Conservation (phyloP, 2,329 filamentous ascomycete species). For the Ophiostoma tasmaniense region DNA sequence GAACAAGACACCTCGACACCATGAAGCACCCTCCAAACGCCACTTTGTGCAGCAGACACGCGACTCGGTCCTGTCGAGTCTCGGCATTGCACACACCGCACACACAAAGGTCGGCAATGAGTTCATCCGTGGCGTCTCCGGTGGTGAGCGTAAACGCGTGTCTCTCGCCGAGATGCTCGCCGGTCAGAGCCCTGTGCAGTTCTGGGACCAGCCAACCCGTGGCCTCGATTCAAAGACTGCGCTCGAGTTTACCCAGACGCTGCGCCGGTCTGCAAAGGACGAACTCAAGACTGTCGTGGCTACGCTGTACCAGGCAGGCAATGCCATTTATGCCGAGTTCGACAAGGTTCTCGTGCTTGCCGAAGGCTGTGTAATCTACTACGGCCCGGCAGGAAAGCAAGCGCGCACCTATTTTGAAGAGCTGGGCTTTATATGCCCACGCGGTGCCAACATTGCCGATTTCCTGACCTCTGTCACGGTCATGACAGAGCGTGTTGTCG, state of each 20-base stretch:
- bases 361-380: conserved; percentile 54
- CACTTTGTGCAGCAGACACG: conserved; percentile 50
- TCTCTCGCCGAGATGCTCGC: conserved; percentile 54
- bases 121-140: conserved; percentile 64
- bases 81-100: conserved; percentile 63
- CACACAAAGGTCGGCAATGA: conserved; percentile 71
- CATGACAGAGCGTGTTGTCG: conserved; percentile 46
- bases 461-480: conserved; percentile 67
- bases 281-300: conserved; percentile 58
- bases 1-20: conserved; percentile 54
- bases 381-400: conserved; percentile 45
- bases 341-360: conserved; percentile 53
- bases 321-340: conserved; percentile 55
- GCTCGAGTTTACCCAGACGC: conserved; percentile 63
- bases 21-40: conserved; percentile 50
- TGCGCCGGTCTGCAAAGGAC: conserved; percentile 59
- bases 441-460: conserved; percentile 60
- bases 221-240: conserved; percentile 69
- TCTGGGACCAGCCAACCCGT: conserved; percentile 65
- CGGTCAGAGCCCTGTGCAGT: conserved; percentile 53
- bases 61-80: conserved; percentile 67
- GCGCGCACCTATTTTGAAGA: conserved; percentile 58
- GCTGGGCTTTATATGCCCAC: conserved; percentile 58
- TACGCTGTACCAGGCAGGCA: conserved; percentile 65
- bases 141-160: conserved; percentile 63